These are phyloP conservation scores for Rhizophlyctis rosea DNA, from an alignment of 192 early-diverging fungal species.

Conservation along the genomic window DNA sequence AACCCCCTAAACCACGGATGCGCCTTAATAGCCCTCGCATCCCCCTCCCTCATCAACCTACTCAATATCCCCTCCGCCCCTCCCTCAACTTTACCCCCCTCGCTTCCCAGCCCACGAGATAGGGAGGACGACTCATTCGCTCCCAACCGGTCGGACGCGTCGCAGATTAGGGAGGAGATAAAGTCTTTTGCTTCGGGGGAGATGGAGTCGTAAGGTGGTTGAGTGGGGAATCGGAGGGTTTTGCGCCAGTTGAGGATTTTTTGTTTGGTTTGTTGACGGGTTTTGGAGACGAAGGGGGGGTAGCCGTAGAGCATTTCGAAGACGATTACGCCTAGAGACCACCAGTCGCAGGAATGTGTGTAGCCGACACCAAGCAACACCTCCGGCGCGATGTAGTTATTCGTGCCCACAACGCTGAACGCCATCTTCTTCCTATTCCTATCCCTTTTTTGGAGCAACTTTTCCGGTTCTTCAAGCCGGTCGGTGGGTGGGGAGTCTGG, in stretches of 20 bases:
- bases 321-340: conserved; percentile 72
- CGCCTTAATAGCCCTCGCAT: conserved; percentile 42
- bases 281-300: conserved; percentile 60
- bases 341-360: conserved; percentile 69
- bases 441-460: conserved; percentile 35
- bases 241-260: conserved; percentile 70
- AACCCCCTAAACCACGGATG: conserved; percentile 50
- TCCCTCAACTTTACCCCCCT: neutral
- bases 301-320: conserved; percentile 77
- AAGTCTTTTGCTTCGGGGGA: conserved; percentile 57
- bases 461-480: conserved; percentile 17
- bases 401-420: conserved; percentile 49
- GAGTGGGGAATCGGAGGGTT: conserved; percentile 53
- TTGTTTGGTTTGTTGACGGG: conserved; percentile 55
- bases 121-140: neutral
- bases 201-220: conserved; percentile 51
- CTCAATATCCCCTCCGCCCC: neutral
- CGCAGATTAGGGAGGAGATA: conserved; percentile 56
- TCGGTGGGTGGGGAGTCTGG: neutral
- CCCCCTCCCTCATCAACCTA: too few species aligned
- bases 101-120: neutral
- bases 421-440: conserved; percentile 36
- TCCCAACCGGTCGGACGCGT: conserved; percentile 57
- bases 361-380: conserved; percentile 49
- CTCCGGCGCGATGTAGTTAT: conserved; percentile 57